Evolutionary conservation across 257 asterid species (phyloP).

Genomic region (Lithospermum erythrorhizon): DNA sequence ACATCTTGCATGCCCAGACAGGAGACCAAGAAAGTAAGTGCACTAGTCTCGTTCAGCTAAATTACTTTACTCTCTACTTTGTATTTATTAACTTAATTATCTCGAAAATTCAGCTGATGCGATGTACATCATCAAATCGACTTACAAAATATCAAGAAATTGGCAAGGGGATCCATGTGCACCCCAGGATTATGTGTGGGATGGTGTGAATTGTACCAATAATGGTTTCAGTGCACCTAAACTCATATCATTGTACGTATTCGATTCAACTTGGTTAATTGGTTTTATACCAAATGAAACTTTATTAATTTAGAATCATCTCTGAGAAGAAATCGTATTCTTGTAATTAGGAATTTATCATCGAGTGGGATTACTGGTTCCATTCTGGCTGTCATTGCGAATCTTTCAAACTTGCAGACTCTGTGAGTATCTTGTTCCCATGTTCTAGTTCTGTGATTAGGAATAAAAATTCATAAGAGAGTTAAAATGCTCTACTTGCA

Average conservation of each 20-base stretch:
- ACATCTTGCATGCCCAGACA: background rate
- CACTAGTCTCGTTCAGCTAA: background rate
- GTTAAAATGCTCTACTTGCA: slow-evolving; percentile 7
- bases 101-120: slow-evolving; percentile 15
- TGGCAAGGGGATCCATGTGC: slow-evolving; percentile 48
- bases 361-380: slow-evolving; percentile 20
- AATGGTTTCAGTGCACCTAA: slow-evolving; percentile 9
- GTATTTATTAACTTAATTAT: background rate
- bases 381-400: slow-evolving; percentile 9
- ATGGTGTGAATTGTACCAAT: slow-evolving; percentile 29
- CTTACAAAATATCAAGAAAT: slow-evolving; percentile 18
- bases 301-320: slow-evolving; percentile 10
- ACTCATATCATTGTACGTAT: slow-evolving; percentile 23
- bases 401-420: slow-evolving; percentile 14
- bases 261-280: background rate
- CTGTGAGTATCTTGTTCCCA: slow-evolving; percentile 14
- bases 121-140: slow-evolving; percentile 15
- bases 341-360: slow-evolving; percentile 17
- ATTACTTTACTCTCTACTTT: background rate
- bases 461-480: background rate
- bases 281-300: slow-evolving; percentile 4
- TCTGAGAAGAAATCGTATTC: slow-evolving; percentile 15
- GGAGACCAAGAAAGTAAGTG: slow-evolving; percentile 11
- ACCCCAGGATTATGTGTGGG: slow-evolving; percentile 20
- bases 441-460: background rate